phyloP scores from a whole-genome alignment of 306 rosid genomes.

The Benincasa hispida region DNA sequence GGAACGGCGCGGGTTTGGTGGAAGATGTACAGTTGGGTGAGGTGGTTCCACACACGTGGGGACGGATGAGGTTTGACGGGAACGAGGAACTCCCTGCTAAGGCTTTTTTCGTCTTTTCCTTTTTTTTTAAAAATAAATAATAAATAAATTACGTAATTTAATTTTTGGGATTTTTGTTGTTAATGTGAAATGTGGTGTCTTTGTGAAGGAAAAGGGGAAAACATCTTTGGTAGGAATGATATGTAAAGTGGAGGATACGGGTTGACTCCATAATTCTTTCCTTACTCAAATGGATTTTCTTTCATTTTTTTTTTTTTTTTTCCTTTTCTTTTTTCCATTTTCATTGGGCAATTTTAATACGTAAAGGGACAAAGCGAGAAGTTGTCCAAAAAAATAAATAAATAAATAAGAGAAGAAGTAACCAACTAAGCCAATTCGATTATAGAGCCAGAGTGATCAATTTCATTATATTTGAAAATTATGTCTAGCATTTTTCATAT shows the following conservation, averaged over 20 bases:
- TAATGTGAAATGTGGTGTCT: not conserved
- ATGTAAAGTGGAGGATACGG: not conserved
- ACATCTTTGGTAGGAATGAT: not conserved
- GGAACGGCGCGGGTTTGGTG: constrained; percentile 1
- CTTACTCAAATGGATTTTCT: not conserved
- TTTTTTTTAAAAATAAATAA: not conserved
- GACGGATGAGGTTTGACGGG: not conserved
- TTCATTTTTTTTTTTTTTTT: not conserved
- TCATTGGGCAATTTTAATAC: not conserved
- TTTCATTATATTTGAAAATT: too few relatives aligned
- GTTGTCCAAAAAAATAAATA: not conserved
- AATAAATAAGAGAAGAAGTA: too few relatives aligned
- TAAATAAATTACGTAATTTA: not conserved
- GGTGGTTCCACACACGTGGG: constrained; percentile 19
- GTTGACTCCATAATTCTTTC: not conserved
- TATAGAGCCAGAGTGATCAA: too few relatives aligned
- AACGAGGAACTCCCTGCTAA: not conserved
- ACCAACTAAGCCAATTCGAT: too few relatives aligned
- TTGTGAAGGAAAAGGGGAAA: not conserved
- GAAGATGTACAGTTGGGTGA: constrained; percentile 6
- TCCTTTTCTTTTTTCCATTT: not conserved
- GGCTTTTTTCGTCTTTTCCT: not conserved
- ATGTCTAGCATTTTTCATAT: too few relatives aligned
- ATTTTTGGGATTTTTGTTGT: not conserved
- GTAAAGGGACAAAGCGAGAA: not conserved